Percentiles rank a stretch among this genome's conserved stretches.
Evolutionary conservation across 1,139 yeast genomes (phyloP).

Genomic region (Suhomyces maxii): DNA sequence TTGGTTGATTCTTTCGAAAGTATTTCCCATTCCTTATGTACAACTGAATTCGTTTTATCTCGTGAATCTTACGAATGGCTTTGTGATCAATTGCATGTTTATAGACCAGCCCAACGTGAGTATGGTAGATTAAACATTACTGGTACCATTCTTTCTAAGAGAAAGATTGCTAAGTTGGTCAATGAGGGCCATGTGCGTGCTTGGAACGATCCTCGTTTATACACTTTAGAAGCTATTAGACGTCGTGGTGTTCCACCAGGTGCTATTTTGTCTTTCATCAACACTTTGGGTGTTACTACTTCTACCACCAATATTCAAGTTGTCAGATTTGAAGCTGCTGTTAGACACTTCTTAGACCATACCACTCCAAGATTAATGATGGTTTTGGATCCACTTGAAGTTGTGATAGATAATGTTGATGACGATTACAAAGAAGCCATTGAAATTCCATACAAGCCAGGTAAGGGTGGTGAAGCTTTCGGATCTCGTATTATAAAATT

Average conservation of each 20-base stretch:
- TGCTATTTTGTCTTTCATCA: conserved; percentile 87
- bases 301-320: conserved; percentile 89
- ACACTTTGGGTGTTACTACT: conserved; percentile 96
- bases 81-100: conserved; percentile 91
- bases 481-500: conserved; percentile 81
- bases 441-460: conserved; percentile 88
- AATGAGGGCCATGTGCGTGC: conserved; percentile 80
- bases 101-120: conserved; percentile 98
- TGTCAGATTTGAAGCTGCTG: conserved; percentile 83
- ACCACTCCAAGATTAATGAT: conserved; percentile 95
- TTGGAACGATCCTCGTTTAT: conserved; percentile 98
- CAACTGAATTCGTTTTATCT: conserved; percentile 88
- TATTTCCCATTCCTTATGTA: conserved; percentile 91
- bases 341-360: conserved; percentile 83
- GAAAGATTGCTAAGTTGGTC: conserved; percentile 93
- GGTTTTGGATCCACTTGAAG: conserved; percentile 82
- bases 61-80: conserved; percentile 98
- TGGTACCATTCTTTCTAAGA: conserved; percentile 91
- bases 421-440: conserved; percentile 71
- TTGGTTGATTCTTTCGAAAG: conserved; percentile 96
- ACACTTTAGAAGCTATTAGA: conserved; percentile 89
- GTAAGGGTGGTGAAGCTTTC: conserved; percentile 43
- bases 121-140: conserved; percentile 94
- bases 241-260: conserved; percentile 99
- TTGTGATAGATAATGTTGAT: conserved; percentile 77